Evolutionary conservation across 176 grass and related monocot genomes (phyloP).

Genomic region (Aegilops umbellulata): DNA sequence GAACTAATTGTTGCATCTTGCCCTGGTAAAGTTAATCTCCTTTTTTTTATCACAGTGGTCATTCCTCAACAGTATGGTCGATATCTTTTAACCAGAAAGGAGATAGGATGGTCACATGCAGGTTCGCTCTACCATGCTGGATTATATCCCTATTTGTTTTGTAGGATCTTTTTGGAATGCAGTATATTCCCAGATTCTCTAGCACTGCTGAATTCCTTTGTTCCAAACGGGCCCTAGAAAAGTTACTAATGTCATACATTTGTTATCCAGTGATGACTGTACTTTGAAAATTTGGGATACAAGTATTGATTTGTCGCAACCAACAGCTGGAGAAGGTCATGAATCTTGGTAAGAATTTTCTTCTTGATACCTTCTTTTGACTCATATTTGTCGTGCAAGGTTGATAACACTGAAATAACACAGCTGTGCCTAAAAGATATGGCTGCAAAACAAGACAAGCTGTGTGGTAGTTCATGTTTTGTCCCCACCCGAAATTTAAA

Average conservation of each 20-base stretch:
- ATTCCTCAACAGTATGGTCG: slow-evolving; percentile 91
- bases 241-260: slow-evolving; percentile 25
- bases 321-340: slow-evolving; percentile 36
- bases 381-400: neutral
- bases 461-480: slow-evolving; percentile 3
- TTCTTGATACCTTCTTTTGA: neutral
- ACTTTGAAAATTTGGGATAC: slow-evolving; percentile 92
- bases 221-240: neutral
- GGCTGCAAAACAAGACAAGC: neutral
- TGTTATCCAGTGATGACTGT: slow-evolving; percentile 74
- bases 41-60: slow-evolving; percentile 62
- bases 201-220: neutral
- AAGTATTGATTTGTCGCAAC: slow-evolving; percentile 52
- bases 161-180: neutral
- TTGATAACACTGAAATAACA: slow-evolving; percentile 1
- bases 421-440: slow-evolving; percentile 9
- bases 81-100: slow-evolving; percentile 78
- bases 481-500: neutral
- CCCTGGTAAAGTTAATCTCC: slow-evolving; percentile 7
- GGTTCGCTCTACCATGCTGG: slow-evolving; percentile 41
- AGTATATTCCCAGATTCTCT: neutral
- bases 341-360: slow-evolving; percentile 63
- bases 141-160: slow-evolving; percentile 16
- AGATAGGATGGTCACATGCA: slow-evolving; percentile 91
- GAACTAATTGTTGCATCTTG: neutral